phyloP scores from a whole-genome alignment of 1,284 basidiomycete genomes.

The Cutaneotrichosporon sp. region DNA sequence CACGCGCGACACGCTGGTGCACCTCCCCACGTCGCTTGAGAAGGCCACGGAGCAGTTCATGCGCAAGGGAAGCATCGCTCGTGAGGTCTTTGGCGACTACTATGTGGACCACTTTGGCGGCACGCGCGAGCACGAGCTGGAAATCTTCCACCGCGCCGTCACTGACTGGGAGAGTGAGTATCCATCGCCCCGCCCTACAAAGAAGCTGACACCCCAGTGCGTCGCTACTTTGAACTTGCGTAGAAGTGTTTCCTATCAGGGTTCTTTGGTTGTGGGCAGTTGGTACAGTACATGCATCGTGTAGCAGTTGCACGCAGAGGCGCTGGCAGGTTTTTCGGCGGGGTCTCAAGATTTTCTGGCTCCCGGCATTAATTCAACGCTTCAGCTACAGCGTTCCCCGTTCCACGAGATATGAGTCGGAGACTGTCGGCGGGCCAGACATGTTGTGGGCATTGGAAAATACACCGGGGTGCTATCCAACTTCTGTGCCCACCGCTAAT shows the following conservation, averaged over 20 bases:
- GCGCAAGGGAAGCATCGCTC: constrained; percentile 67
- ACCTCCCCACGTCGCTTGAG: constrained; percentile 72
- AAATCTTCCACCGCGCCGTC: constrained; percentile 78
- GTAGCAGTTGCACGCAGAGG: too few relatives aligned
- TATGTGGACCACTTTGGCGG: constrained; percentile 93
- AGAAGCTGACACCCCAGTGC: constrained; percentile 54
- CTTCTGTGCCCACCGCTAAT: too few relatives aligned
- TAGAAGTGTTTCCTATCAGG: constrained; percentile 35
- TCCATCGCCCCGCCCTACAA: not conserved
- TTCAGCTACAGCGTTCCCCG: too few relatives aligned
- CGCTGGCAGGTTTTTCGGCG: too few relatives aligned
- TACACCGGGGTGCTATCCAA: too few relatives aligned
- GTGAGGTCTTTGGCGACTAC: constrained; percentile 77
- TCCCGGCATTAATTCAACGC: too few relatives aligned
- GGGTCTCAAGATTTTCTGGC: too few relatives aligned
- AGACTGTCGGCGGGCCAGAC: too few relatives aligned
- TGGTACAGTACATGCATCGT: too few relatives aligned
- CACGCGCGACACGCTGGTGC: constrained; percentile 52
- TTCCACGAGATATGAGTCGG: too few relatives aligned
- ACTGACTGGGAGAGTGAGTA: constrained; percentile 85
- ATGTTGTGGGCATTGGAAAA: too few relatives aligned
- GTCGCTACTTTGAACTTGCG: constrained; percentile 75
- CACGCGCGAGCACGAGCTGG: constrained; percentile 83
- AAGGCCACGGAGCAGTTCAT: constrained; percentile 75
- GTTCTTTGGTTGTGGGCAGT: too few relatives aligned